phyloP scores from a whole-genome alignment of 2,329 filamentous ascomycete species.

The Sarocladium kiliense region DNA sequence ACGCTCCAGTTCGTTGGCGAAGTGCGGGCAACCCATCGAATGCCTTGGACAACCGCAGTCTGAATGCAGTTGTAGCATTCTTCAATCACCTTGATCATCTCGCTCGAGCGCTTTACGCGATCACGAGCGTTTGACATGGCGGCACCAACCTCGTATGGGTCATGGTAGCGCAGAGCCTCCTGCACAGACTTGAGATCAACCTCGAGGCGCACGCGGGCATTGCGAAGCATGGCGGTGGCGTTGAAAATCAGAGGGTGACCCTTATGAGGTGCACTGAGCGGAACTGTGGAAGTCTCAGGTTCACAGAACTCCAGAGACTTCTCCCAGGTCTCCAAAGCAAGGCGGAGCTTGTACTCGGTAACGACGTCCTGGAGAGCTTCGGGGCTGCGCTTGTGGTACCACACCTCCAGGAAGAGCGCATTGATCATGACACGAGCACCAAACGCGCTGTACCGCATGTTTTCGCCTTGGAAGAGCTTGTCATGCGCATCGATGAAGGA shows the following conservation, averaged over 20 bases:
- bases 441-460: conserved; percentile 89
- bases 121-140: conserved; percentile 94
- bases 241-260: conserved; percentile 97
- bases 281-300: conserved; percentile 81
- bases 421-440: conserved; percentile 99
- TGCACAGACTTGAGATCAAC: conserved; percentile 95
- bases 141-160: conserved; percentile 92
- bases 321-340: conserved; percentile 98
- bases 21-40: conserved; percentile 96
- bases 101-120: conserved; percentile 87
- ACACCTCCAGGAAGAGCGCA: conserved; percentile 93
- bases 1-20: conserved; percentile 99
- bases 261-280: conserved; percentile 89
- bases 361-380: conserved; percentile 96
- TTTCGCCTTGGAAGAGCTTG: conserved; percentile 90
- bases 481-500: conserved; percentile 94
- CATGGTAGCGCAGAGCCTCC: conserved; percentile 93
- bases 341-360: conserved; percentile 93
- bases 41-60: conserved; percentile 87
- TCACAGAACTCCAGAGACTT: conserved; percentile 92
- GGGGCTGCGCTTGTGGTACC: conserved; percentile 98
- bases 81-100: conserved; percentile 98
- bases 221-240: conserved; percentile 93
- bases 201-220: conserved; percentile 84
- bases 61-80: conserved; percentile 98